These are phyloP conservation scores for Hymenoscyphus albidus DNA, from an alignment of 2,329 filamentous ascomycete genomes.

Conservation along the genomic window DNA sequence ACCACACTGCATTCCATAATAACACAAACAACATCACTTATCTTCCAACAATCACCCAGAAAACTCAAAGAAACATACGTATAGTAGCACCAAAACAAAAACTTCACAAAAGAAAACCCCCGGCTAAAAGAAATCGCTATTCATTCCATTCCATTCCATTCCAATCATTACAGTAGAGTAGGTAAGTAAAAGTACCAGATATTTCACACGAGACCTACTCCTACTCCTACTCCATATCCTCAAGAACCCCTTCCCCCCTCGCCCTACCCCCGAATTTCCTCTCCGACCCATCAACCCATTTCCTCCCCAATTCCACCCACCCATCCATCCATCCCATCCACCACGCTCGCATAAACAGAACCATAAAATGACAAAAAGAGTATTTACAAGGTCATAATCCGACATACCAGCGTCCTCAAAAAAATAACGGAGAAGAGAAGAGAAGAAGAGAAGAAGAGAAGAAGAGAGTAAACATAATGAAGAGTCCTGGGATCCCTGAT, in stretches of 20 bases:
- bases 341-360: not conserved
- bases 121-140: too few relatives aligned
- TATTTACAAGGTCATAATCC: conserved; percentile 17
- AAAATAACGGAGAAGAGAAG: not conserved
- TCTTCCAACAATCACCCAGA: too few relatives aligned
- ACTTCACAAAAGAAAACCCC: too few relatives aligned
- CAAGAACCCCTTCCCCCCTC: too few relatives aligned
- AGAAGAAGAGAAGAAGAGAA: not conserved
- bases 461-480: not conserved
- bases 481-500: too few relatives aligned
- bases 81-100: too few relatives aligned
- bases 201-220: not conserved
- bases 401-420: conserved; percentile 4
- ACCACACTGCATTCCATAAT: too few relatives aligned
- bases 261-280: too few relatives aligned
- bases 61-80: too few relatives aligned
- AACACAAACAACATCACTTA: too few relatives aligned
- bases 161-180: not conserved
- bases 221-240: not conserved
- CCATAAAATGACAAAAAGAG: not conserved
- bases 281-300: not conserved
- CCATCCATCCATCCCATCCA: not conserved
- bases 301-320: not conserved
- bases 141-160: conserved; percentile 26
- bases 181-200: not conserved